Evolutionary conservation across 225 moss, liverwort and hornwort genomes (phyloP).

Genomic region (Pseudoscleropodium purum): DNA sequence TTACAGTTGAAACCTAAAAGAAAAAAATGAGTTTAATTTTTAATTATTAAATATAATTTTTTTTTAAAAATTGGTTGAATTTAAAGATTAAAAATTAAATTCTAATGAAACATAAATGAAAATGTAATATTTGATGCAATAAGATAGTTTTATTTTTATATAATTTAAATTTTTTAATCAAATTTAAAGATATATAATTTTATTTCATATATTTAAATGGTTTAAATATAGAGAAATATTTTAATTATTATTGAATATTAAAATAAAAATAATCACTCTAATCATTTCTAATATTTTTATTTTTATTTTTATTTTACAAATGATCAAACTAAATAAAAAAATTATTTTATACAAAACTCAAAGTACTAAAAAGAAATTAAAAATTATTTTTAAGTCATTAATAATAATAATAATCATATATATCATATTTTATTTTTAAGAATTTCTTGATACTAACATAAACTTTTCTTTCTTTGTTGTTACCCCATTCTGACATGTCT

Average conservation of each 20-base stretch:
- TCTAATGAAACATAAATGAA: background rate
- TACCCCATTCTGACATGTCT: background rate
- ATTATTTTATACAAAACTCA: background rate
- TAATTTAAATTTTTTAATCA: background rate
- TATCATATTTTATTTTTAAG: background rate
- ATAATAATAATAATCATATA: background rate
- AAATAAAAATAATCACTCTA: background rate
- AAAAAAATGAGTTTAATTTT: background rate
- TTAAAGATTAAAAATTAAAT: background rate
- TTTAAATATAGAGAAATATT: background rate
- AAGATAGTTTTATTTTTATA: background rate
- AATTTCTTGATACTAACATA: background rate
- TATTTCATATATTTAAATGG: background rate
- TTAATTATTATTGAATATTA: background rate
- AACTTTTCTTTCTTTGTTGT: background rate
- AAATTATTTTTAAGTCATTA: background rate
- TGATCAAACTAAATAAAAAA: background rate
- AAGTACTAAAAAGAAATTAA: rapidly evolving
- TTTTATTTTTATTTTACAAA: background rate
- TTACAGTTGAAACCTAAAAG: background rate
- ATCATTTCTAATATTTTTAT: too few species aligned
- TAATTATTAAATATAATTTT: background rate
- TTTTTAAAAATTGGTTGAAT: too few species aligned
- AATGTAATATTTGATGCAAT: too few species aligned
- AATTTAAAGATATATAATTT: background rate